Evolutionary conservation across 2,329 filamentous ascomycete species (phyloP), one percentile per base, ranked within the genome.

Genomic region (Fusarium miscanthi): DNA sequence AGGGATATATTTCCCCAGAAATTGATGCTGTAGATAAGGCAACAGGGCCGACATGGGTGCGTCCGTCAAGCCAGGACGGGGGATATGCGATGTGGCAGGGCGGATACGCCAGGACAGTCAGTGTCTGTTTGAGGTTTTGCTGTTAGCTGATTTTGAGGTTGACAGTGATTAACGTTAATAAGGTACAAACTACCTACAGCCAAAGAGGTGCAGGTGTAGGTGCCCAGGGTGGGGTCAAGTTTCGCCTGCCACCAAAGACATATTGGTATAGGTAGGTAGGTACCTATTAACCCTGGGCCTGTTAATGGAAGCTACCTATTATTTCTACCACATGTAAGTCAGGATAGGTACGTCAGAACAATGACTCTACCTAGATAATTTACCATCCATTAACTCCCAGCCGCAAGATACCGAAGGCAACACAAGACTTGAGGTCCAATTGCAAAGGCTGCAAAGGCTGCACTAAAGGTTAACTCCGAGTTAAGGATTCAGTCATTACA

Each of bases 1-100:
- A 78, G 82, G 80, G 78, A 82, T 83, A 60, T 79, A 78, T 70
- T 80, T 80, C 73, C 79, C 81, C 76, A 78, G 75, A 67, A 80
- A 78, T 72, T 77, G 76, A 74, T 79, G 76, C 71, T 78, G 78
- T 76, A 76, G 76, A 74, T 75, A 78, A 71, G 78, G 78, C 75
- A 80, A 76, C 76, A 80, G 78, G 79, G 79, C 78, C 78, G 80
- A 81, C 82, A 83, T 83, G 79, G 79, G 80, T 81, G 78, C 80
- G 75, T 80, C 77, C 79, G 74, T 73, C 72, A 65, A 70, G 65
- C 76, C 73, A 74, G 74, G 66, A 76, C 74, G 72, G 67, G 70
- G 66, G 60, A 69, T 69, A 61, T 59, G 72, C 64, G 65, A 75
- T 68, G 58, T 46, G 52, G 66, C 71, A 66, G 70, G 68, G 69